Conservation (phyloP, 768 basidiomycete genomes). For the Tephrocybe sp. region DNA sequence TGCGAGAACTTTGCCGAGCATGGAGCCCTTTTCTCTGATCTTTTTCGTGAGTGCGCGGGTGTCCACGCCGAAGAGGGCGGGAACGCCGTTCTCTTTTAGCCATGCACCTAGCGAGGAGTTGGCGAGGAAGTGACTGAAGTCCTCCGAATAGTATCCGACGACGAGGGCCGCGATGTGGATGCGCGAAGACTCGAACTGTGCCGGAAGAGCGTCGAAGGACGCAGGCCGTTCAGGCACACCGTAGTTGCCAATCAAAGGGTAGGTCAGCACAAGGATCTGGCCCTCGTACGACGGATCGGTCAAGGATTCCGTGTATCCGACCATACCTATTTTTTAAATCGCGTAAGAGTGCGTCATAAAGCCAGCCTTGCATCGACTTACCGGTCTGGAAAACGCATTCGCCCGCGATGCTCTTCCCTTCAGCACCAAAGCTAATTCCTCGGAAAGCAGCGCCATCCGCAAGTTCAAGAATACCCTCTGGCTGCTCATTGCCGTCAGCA, state of each 20-base stretch:
- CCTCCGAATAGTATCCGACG: constrained; percentile 90
- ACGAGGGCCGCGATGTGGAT: constrained; percentile 93
- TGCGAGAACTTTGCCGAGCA: constrained; percentile 84
- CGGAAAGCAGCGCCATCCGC: constrained; percentile 85
- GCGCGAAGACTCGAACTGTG: constrained; percentile 90
- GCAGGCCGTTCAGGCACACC: constrained; percentile 80
- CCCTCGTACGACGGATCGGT: constrained; percentile 99
- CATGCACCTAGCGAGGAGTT: constrained; percentile 83
- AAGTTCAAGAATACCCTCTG: constrained; percentile 82
- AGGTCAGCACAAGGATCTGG: constrained; percentile 96
- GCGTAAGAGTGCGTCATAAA: constrained; percentile 10
- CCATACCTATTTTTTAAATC: constrained; percentile 73
- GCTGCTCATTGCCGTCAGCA: constrained; percentile 27
- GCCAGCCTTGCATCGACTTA: constrained; percentile 36
- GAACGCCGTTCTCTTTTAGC: constrained; percentile 93
- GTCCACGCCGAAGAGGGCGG: constrained; percentile 95
- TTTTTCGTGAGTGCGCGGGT: constrained; percentile 96
- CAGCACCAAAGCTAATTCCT: constrained; percentile 92
- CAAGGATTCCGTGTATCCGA: constrained; percentile 96
- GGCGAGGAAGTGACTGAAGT: constrained; percentile 95
- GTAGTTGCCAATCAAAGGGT: constrained; percentile 96
- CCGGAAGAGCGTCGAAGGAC: constrained; percentile 55
- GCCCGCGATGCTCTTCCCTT: constrained; percentile 87
- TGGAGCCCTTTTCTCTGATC: constrained; percentile 91
- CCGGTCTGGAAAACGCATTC: constrained; percentile 99